These are phyloP conservation scores for Botrytis sinoallii DNA, from an alignment of 2,329 filamentous ascomycete species.

Conservation along the genomic window DNA sequence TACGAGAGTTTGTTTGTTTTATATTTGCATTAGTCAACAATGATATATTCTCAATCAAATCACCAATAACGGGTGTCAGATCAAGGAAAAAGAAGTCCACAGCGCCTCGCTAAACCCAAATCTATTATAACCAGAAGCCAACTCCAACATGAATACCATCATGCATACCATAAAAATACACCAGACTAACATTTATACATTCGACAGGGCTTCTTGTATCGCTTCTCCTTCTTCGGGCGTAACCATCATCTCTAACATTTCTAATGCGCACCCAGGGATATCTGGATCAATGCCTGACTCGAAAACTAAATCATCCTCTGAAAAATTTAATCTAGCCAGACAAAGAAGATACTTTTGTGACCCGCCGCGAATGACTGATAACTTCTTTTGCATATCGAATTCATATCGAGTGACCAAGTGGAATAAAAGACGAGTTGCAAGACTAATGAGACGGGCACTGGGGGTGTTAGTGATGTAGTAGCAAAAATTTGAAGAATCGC, in stretches of 20 bases:
- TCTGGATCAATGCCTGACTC: slow-evolving; percentile 75
- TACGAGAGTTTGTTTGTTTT: fast-evolving
- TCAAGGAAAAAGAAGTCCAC: neutral
- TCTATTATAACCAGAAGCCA: neutral
- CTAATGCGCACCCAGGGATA: slow-evolving; percentile 76
- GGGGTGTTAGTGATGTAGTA: slow-evolving; percentile 8
- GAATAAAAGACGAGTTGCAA: slow-evolving; percentile 58
- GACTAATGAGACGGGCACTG: slow-evolving; percentile 52
- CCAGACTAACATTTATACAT: neutral
- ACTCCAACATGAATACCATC: neutral
- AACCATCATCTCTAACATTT: slow-evolving; percentile 74
- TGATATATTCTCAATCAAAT: neutral
- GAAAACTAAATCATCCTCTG: slow-evolving; percentile 71
- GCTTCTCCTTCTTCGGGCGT: slow-evolving; percentile 75
- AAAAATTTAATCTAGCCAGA: slow-evolving; percentile 81
- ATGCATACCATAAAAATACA: neutral
- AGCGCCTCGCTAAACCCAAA: neutral
- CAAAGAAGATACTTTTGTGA: slow-evolving; percentile 79
- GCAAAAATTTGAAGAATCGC: slow-evolving; percentile 6
- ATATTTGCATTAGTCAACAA: neutral
- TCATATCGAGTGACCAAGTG: slow-evolving; percentile 60
- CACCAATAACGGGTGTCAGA: neutral
- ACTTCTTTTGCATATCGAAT: slow-evolving; percentile 68
- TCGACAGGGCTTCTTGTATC: slow-evolving; percentile 36
- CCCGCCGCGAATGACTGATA: slow-evolving; percentile 66